Evolutionary conservation across 2,329 filamentous ascomycete genomes (phyloP).

Genomic region (Diaporthe ilicicola): DNA sequence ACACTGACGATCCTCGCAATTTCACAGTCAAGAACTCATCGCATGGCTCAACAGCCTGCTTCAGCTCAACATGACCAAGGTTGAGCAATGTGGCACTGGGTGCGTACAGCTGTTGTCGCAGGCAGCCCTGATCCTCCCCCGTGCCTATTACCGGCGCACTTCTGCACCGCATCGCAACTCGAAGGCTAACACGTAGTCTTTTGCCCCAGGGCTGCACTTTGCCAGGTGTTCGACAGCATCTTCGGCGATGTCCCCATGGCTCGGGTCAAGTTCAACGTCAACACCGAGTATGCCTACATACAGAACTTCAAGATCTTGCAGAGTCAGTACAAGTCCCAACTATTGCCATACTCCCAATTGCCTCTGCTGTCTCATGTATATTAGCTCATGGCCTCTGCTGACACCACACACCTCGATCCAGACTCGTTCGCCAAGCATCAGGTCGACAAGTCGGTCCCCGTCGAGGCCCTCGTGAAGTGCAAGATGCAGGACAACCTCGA

Average conservation of each 20-base stretch:
- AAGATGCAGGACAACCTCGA: constrained; percentile 99
- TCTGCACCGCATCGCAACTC: constrained; percentile 39
- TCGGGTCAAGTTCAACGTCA: constrained; percentile 98
- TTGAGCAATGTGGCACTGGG: constrained; percentile 99
- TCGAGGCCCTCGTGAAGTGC: constrained; percentile 91
- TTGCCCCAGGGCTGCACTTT: constrained; percentile 80
- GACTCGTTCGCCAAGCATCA: constrained; percentile 86
- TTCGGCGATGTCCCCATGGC: constrained; percentile 95
- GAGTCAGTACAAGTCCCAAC: constrained; percentile 66
- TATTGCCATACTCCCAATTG: constrained; percentile 25
- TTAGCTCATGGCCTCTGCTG: background rate
- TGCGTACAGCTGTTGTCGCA: constrained; percentile 54
- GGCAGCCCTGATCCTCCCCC: background rate
- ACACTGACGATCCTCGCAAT: constrained; percentile 23
- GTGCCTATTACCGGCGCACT: constrained; percentile 25
- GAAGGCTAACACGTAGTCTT: background rate
- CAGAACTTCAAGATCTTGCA: constrained; percentile 99
- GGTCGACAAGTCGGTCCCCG: constrained; percentile 89
- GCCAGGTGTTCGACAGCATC: constrained; percentile 98
- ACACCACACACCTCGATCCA: constrained; percentile 46
- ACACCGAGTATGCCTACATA: constrained; percentile 95
- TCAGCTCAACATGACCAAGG: constrained; percentile 97
- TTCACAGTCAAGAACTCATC: constrained; percentile 87
- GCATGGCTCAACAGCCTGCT: constrained; percentile 97
- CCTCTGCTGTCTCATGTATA: background rate